Evolutionary conservation across 192 early-diverging fungal genomes (phyloP).

Genomic region (Thamnidium elegans): DNA sequence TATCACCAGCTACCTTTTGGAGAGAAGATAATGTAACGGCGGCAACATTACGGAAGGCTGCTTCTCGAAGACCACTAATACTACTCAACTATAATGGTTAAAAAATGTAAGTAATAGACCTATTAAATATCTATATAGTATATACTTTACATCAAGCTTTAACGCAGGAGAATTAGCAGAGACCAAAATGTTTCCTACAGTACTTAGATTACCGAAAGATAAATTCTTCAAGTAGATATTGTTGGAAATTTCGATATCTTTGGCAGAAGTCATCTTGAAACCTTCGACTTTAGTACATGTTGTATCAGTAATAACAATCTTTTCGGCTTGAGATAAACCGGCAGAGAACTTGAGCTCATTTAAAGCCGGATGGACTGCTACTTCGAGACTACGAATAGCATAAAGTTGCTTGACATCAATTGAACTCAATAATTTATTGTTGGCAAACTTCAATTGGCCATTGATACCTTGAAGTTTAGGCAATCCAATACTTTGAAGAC

Average conservation of each 20-base stretch:
- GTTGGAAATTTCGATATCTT: conserved; percentile 18
- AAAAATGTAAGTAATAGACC: neutral
- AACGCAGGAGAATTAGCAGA: conserved; percentile 26
- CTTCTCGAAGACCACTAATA: conserved; percentile 43
- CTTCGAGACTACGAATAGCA: conserved; percentile 10
- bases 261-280: conserved; percentile 9
- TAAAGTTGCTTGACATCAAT: conserved; percentile 18
- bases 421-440: conserved; percentile 22
- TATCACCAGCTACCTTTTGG: conserved; percentile 46
- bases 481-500: conserved; percentile 12
- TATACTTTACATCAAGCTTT: conserved; percentile 14
- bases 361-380: conserved; percentile 22
- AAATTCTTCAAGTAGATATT: conserved; percentile 35
- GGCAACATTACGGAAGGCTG: conserved; percentile 57
- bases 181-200: conserved; percentile 11
- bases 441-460: conserved; percentile 19
- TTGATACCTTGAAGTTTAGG: conserved; percentile 31
- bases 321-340: conserved; percentile 22
- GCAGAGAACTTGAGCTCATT: conserved; percentile 23
- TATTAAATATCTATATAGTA: too few species aligned
- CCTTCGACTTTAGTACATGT: conserved; percentile 21
- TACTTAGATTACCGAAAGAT: conserved; percentile 13
- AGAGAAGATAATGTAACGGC: conserved; percentile 46
- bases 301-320: conserved; percentile 27
- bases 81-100: neutral